Conservation (phyloP, 164 flowering plant species). For the Kalanchoe fedtschenkoi region DNA sequence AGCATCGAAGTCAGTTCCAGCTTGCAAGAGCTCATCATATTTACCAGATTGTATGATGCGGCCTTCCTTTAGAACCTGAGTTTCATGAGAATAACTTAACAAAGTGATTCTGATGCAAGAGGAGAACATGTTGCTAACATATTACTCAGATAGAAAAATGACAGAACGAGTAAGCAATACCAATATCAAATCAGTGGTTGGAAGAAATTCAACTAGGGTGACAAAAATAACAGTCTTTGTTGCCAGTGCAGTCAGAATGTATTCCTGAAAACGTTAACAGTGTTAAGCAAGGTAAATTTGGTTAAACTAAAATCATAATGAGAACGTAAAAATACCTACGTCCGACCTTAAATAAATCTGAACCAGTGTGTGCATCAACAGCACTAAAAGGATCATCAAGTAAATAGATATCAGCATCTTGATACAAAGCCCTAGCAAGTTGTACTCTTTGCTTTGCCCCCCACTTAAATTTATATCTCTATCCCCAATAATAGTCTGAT, state of each 20-base stretch:
- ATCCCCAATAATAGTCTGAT: constrained; percentile 95
- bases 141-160: background rate
- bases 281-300: constrained; percentile 13
- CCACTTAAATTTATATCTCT: constrained; percentile 98
- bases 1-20: constrained; percentile 80
- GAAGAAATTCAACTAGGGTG: constrained; percentile 96
- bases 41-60: constrained; percentile 84
- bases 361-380: constrained; percentile 96
- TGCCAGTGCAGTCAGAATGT: constrained; percentile 73
- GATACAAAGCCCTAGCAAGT: constrained; percentile 97
- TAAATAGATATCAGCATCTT: constrained; percentile 92
- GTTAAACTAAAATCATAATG: background rate
- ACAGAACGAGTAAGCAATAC: constrained; percentile 23
- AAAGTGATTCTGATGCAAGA: background rate
- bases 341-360: constrained; percentile 76
- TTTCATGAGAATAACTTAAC: background rate
- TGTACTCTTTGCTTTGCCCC: constrained; percentile 97
- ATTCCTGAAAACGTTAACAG: constrained; percentile 62
- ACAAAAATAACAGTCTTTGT: constrained; percentile 84
- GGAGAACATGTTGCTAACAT: background rate
- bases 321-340: background rate
- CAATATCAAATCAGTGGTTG: constrained; percentile 90
- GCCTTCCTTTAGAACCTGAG: constrained; percentile 88
- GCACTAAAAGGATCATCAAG: constrained; percentile 99
- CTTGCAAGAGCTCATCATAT: constrained; percentile 87